Base-by-base conservation (phyloP, 257 asterid species). In the Fraxinus pennsylvanica region DNA sequence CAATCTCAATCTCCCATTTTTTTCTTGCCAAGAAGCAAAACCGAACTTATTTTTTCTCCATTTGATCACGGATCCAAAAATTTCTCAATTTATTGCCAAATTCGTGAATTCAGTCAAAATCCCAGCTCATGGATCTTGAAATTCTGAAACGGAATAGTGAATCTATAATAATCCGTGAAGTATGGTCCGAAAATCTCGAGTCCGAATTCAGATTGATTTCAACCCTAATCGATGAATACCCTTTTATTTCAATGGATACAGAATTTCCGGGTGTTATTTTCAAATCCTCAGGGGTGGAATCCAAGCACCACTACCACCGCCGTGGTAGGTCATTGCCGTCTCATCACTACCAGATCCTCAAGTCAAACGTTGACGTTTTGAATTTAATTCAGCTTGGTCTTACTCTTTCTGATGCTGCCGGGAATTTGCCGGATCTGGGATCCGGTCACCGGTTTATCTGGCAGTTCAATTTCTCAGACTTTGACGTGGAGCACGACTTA, bases 251-350 rank as follows among this genome's bases (percentile, higher is more conserved):
- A 9, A 87, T 89, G 91, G 93, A 89, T 77, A 89, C 93, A 0
- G 93, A 89, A 83, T 87, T 87, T 69, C 96, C 96, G 25, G 98
- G 98, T 45, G 91, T 89, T 2, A 77, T 93, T 57, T 89, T 78
- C 74, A 89, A 90, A 87, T 85, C 88, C 14, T 65, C 73, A 3
- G 75, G 14, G 36, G 9, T 47, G 19, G 59, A 19, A 41, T 21
- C 63, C 29, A 22, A 35, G 9, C 59, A 71, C 32, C 33, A 35
- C 29, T 74, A 39, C 30, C 68, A 52, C 47, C 73, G 69, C 21
- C 81, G 79, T 63, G 36, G 36, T 63, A 72, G 75, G 14, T 84
- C 89, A 21, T 79, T 81, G 1, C 84, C 97, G 3, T 71, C 81
- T 10, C 91, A 91, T 45, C 88, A 86, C 71, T 93, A 94, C 87